Evolutionary conservation across 1,284 basidiomycete species (phyloP).

Genomic region (Cronartium quercuum): DNA sequence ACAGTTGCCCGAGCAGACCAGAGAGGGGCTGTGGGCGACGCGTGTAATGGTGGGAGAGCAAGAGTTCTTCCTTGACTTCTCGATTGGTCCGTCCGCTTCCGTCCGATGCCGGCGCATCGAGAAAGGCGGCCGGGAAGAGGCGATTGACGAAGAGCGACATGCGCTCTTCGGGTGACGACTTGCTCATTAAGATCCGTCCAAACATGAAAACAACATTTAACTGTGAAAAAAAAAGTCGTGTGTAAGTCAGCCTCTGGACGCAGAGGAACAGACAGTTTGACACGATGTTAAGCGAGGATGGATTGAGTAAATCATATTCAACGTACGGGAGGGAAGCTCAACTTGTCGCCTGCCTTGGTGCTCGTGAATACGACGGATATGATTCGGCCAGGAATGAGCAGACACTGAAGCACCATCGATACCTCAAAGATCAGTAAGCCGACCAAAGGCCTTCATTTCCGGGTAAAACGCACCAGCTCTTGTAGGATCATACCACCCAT

Average conservation of each 20-base stretch:
- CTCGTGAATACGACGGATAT: conserved; percentile 62
- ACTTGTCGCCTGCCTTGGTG: conserved; percentile 59
- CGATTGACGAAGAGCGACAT: background rate
- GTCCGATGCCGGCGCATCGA: background rate
- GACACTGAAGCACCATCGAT: background rate
- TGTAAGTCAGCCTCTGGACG: background rate
- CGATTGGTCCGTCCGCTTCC: background rate
- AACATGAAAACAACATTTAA: background rate
- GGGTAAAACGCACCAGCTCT: conserved; percentile 16
- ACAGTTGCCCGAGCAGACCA: conserved; percentile 11
- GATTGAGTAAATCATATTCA: background rate
- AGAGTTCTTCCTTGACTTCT: background rate
- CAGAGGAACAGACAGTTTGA: background rate
- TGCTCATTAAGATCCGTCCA: background rate
- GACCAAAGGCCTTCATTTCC: background rate
- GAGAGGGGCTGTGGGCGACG: background rate
- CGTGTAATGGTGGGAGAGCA: background rate
- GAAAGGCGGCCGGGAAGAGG: conserved; percentile 13
- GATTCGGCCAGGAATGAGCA: conserved; percentile 59
- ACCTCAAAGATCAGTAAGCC: background rate
- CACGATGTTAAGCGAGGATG: background rate
- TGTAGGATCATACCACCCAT: conserved; percentile 76
- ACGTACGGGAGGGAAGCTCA: conserved; percentile 8
- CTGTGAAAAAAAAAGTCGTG: background rate
- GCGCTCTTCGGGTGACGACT: background rate